phyloP scores from a whole-genome alignment of 208 protist species.

The Vickermania spadyakhi region DNA sequence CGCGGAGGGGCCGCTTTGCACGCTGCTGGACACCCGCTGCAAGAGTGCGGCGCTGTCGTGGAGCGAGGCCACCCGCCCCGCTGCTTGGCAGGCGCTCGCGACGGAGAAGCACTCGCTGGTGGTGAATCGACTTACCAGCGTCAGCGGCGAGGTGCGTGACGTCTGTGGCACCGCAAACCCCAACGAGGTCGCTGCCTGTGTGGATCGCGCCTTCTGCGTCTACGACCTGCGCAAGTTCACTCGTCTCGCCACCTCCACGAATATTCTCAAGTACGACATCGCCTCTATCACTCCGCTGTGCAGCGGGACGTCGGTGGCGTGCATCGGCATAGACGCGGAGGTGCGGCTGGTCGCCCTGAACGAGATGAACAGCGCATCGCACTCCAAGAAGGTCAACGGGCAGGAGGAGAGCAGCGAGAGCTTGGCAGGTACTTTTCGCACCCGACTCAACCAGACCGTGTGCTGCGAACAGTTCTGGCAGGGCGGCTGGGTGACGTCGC shows the following conservation, averaged over 20 bases:
- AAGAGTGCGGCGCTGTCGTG: slow-evolving; percentile 34
- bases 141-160: slow-evolving; percentile 28
- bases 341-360: slow-evolving; percentile 33
- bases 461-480: slow-evolving; percentile 60
- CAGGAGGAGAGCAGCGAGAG: slow-evolving; percentile 9
- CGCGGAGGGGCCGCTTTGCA: slow-evolving; percentile 58
- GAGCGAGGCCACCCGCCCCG: background rate
- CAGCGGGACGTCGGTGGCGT: slow-evolving; percentile 41
- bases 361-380: slow-evolving; percentile 1
- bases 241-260: slow-evolving; percentile 38
- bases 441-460: slow-evolving; percentile 51
- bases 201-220: slow-evolving; percentile 60
- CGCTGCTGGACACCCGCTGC: slow-evolving; percentile 62
- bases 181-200: slow-evolving; percentile 44
- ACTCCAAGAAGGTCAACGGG: slow-evolving; percentile 4
- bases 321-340: slow-evolving; percentile 51
- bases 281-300: slow-evolving; percentile 35
- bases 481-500: slow-evolving; percentile 46
- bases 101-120: slow-evolving; percentile 9
- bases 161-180: slow-evolving; percentile 41
- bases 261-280: slow-evolving; percentile 72
- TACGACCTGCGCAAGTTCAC: slow-evolving; percentile 79
- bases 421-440: slow-evolving; percentile 53
- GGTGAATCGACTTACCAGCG: slow-evolving; percentile 47
- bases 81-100: background rate